These are phyloP conservation scores for Aureobasidium leucospermi DNA, from an alignment of 2,329 filamentous ascomycete genomes.

Conservation along the genomic window DNA sequence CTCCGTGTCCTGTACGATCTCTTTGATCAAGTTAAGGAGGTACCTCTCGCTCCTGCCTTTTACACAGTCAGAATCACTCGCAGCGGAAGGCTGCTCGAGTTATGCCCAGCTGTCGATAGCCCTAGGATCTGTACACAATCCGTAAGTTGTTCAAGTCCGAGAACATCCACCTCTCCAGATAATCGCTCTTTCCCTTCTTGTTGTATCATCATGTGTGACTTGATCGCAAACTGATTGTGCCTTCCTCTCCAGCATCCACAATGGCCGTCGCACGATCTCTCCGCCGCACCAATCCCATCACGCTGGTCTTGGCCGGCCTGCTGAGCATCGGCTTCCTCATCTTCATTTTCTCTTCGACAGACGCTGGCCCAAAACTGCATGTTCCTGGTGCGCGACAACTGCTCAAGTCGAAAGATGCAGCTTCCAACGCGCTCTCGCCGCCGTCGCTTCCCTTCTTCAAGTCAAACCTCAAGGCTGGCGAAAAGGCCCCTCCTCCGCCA, in stretches of 20 bases:
- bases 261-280: slow-evolving; percentile 60
- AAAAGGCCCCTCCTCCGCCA: slow-evolving; percentile 62
- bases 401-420: slow-evolving; percentile 45
- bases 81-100: background rate
- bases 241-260: background rate
- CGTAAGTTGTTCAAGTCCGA: background rate
- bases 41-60: background rate
- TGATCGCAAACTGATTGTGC: background rate
- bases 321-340: slow-evolving; percentile 56
- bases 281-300: slow-evolving; percentile 72
- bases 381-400: slow-evolving; percentile 43
- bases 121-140: background rate
- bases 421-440: slow-evolving; percentile 64
- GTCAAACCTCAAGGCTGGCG: slow-evolving; percentile 46
- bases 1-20: slow-evolving; percentile 1
- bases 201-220: background rate
- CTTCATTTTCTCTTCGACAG: slow-evolving; percentile 43
- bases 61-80: background rate
- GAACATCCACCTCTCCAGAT: too few relatives aligned
- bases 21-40: background rate
- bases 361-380: slow-evolving; percentile 31
- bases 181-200: too few relatives aligned
- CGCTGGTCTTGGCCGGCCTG: slow-evolving; percentile 61
- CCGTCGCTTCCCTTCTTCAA: slow-evolving; percentile 70
- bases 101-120: slow-evolving; percentile 6